These are phyloP conservation scores for Ophiostoma sp. DNA, from an alignment of 2,329 filamentous ascomycete species.

Conservation along the genomic window DNA sequence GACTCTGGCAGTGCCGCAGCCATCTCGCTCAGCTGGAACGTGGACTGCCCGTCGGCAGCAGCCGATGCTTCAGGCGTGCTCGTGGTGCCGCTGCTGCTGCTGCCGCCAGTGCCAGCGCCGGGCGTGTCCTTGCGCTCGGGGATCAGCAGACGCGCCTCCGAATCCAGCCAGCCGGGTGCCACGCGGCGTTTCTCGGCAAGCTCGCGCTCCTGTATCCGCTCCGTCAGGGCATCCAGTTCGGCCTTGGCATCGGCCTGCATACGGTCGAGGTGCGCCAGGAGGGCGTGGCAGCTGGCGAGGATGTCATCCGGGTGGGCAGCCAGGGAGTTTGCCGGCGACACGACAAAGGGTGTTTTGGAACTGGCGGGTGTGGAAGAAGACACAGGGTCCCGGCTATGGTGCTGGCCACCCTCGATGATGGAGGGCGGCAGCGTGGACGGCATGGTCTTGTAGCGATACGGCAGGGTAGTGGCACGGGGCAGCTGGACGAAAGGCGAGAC, in stretches of 20 bases:
- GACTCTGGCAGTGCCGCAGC: slow-evolving; percentile 21
- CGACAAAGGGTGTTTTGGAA: slow-evolving; percentile 63
- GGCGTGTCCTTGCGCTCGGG: slow-evolving; percentile 50
- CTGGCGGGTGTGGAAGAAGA: slow-evolving; percentile 23
- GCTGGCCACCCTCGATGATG: slow-evolving; percentile 42
- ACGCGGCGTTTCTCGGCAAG: slow-evolving; percentile 73
- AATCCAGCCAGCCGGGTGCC: slow-evolving; percentile 76
- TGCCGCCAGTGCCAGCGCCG: slow-evolving; percentile 32
- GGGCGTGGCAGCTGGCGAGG: slow-evolving; percentile 69
- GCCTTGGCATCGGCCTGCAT: slow-evolving; percentile 62
- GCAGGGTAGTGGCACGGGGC: slow-evolving; percentile 81
- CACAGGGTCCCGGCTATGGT: slow-evolving; percentile 13
- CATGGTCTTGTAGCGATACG: slow-evolving; percentile 90
- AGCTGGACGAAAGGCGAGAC: slow-evolving; percentile 92
- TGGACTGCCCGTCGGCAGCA: slow-evolving; percentile 18
- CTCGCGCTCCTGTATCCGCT: slow-evolving; percentile 58
- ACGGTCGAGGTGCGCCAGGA: slow-evolving; percentile 69
- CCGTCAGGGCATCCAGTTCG: slow-evolving; percentile 65
- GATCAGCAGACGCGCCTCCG: slow-evolving; percentile 62
- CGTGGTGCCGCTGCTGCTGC: not conserved
- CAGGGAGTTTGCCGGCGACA: slow-evolving; percentile 71
- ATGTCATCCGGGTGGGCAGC: slow-evolving; percentile 85
- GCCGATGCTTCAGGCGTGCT: not conserved
- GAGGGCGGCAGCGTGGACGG: slow-evolving; percentile 78
- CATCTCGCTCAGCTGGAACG: slow-evolving; percentile 26